Evolutionary conservation across 305 asterid species (phyloP).

Genomic region (Ajuga reptans): DNA sequence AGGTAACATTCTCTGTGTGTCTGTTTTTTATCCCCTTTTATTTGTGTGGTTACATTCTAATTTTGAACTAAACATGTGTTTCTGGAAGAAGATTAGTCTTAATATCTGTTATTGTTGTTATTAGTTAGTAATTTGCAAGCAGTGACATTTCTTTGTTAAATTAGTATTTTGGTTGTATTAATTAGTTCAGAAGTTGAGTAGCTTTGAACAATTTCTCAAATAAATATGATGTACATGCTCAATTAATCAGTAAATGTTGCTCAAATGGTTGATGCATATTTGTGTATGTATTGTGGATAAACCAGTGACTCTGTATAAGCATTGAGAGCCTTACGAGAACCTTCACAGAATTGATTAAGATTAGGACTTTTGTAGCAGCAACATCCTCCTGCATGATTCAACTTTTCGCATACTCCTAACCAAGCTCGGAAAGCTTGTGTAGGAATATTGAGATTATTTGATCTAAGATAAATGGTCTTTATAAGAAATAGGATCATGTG

Average conservation of each 20-base stretch:
- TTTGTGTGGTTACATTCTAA: too few species aligned
- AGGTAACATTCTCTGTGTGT: conserved; percentile 28
- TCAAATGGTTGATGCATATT: neutral
- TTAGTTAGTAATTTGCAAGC: neutral
- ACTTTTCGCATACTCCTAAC: too few species aligned
- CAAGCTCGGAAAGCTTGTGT: too few species aligned
- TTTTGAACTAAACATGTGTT: neutral
- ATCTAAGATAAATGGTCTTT: neutral
- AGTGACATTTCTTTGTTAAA: neutral
- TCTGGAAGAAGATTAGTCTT: neutral
- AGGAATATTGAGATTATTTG: neutral
- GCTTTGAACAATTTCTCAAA: too few species aligned
- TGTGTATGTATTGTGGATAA: neutral
- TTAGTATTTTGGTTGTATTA: neutral
- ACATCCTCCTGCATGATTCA: too few species aligned
- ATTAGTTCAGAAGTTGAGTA: neutral
- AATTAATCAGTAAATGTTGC: too few species aligned
- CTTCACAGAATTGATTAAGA: too few species aligned
- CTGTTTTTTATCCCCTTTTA: neutral
- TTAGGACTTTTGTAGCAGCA: too few species aligned
- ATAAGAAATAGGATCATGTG: neutral
- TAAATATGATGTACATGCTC: too few species aligned
- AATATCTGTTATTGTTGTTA: neutral
- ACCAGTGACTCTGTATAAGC: neutral
- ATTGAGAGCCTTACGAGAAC: neutral